These are phyloP conservation scores for Acacia melanoxylon DNA, from an alignment of 306 rosid species.

Conservation along the genomic window DNA sequence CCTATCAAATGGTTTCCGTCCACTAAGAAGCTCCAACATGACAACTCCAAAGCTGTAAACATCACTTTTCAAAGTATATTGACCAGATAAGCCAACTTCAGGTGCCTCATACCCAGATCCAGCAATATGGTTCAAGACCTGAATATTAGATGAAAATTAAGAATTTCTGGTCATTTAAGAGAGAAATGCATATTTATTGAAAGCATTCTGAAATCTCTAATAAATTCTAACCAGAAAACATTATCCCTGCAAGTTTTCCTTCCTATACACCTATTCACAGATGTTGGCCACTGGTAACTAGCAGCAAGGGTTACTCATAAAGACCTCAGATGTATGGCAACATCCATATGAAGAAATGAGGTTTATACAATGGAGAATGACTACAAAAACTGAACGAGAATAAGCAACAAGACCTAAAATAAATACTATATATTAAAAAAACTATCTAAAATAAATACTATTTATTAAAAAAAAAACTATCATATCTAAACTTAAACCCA, in stretches of 20 bases:
- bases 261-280: neutral
- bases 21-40: slow-evolving; percentile 95
- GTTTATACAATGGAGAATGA: neutral
- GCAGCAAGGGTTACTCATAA: neutral
- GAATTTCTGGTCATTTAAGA: slow-evolving; percentile 28
- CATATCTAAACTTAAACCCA: neutral
- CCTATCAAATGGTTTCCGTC: slow-evolving; percentile 96
- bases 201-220: neutral
- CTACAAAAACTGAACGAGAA: slow-evolving; percentile 2
- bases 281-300: neutral
- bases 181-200: slow-evolving; percentile 13
- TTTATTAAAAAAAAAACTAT: neutral
- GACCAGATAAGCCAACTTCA: slow-evolving; percentile 81
- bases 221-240: too few species aligned
- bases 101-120: slow-evolving; percentile 90
- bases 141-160: slow-evolving; percentile 31
- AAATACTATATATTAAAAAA: too few species aligned
- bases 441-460: neutral
- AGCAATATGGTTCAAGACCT: slow-evolving; percentile 66
- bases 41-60: slow-evolving; percentile 92
- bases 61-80: slow-evolving; percentile 79
- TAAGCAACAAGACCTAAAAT: neutral
- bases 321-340: too few species aligned
- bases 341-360: slow-evolving; percentile 7
- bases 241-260: too few species aligned